Evolutionary conservation across 2,329 filamentous ascomycete species (phyloP).

Genomic region (Aspergillus alliaceus): DNA sequence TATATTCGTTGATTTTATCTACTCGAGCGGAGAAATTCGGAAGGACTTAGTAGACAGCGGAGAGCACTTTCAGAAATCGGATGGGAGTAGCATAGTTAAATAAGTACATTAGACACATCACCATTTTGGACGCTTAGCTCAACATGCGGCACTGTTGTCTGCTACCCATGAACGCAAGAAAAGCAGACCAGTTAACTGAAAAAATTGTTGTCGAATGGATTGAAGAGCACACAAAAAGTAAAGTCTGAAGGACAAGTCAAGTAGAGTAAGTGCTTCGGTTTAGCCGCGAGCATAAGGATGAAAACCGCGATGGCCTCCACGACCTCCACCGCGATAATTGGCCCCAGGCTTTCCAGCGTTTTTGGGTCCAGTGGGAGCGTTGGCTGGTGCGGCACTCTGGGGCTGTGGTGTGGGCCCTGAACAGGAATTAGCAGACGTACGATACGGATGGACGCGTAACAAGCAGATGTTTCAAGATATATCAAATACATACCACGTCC

Average conservation of each 20-base stretch:
- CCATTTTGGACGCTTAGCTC: neutral
- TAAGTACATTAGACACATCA: constrained; percentile 13
- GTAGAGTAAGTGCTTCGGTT: neutral
- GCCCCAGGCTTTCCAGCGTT: constrained; percentile 89
- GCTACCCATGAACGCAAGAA: neutral
- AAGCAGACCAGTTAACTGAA: neutral
- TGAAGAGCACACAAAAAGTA: neutral
- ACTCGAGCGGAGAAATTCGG: too few relatives aligned
- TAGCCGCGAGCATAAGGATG: constrained; percentile 68
- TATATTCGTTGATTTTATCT: neutral
- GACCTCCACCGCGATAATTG: constrained; percentile 88
- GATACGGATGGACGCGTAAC: neutral
- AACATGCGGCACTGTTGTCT: neutral
- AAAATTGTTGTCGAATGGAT: neutral
- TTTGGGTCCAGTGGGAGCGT: constrained; percentile 91
- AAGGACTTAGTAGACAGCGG: neutral
- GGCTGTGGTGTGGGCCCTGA: constrained; percentile 44
- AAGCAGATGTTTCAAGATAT: constrained; percentile 10
- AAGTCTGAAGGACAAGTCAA: neutral
- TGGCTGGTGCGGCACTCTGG: constrained; percentile 63
- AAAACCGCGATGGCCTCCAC: constrained; percentile 71
- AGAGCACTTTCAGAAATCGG: neutral
- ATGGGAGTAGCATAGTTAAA: neutral
- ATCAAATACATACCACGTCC: constrained; percentile 41
- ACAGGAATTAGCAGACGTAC: constrained; percentile 30